These are phyloP conservation scores for Saccharomyces hybrid DNA, from an alignment of 1,139 yeast genomes.

Conservation along the genomic window DNA sequence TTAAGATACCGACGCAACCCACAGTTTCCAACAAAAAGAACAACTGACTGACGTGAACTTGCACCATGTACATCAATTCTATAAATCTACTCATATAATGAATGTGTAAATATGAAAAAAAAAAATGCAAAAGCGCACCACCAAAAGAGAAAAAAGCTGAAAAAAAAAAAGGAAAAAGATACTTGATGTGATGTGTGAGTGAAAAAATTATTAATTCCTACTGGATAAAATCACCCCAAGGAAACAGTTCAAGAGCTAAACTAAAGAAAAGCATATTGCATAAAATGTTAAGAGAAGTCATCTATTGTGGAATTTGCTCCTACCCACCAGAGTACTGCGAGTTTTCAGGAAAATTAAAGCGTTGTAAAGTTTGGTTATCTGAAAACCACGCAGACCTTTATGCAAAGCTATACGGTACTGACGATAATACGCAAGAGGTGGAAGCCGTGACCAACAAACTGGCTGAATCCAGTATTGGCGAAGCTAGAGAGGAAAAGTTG, in stretches of 20 bases:
- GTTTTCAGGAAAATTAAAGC: constrained; percentile 71
- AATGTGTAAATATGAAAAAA: background rate
- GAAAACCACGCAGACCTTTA: constrained; percentile 50
- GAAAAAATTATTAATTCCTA: background rate
- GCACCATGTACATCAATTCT: background rate
- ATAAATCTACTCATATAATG: background rate
- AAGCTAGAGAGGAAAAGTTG: constrained; percentile 73
- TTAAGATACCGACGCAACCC: background rate
- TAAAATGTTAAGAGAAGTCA: constrained; percentile 38
- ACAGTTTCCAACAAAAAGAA: background rate
- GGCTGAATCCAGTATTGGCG: constrained; percentile 32
- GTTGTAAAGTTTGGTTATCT: constrained; percentile 79
- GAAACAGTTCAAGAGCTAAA: background rate
- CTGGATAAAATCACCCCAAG: background rate
- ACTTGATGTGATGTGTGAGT: background rate
- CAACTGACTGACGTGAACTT: background rate
- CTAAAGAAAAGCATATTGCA: background rate
- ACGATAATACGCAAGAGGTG: constrained; percentile 13
- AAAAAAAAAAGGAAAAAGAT: background rate
- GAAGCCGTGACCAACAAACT: constrained; percentile 21
- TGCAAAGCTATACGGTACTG: constrained; percentile 43
- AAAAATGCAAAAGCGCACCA: background rate
- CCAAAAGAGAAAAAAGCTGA: background rate
- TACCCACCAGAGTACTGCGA: constrained; percentile 93
- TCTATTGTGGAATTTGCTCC: constrained; percentile 78